Percentiles rank a stretch among this genome's conserved stretches.
Evolutionary conservation across 2,329 filamentous ascomycete genomes (phyloP).

Genomic region (Apiospora saccharicola): DNA sequence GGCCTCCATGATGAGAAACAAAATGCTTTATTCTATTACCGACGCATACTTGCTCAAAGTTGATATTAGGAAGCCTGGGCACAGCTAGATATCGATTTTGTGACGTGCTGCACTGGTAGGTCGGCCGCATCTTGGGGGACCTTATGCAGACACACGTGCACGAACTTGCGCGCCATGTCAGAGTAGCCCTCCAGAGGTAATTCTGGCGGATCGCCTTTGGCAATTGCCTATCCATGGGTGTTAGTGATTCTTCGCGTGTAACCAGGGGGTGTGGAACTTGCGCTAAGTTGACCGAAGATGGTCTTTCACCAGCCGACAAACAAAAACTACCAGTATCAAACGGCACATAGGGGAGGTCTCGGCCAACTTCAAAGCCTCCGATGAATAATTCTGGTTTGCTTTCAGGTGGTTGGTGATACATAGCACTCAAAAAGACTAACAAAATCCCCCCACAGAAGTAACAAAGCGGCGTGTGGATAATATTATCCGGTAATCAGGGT

Average conservation of each 20-base stretch:
- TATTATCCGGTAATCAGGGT: too few relatives aligned
- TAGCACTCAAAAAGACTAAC: neutral
- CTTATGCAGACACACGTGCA: constrained; percentile 89
- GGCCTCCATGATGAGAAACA: too few relatives aligned
- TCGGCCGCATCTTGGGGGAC: constrained; percentile 92
- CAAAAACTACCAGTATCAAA: neutral
- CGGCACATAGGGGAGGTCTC: neutral
- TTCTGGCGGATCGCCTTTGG: constrained; percentile 93
- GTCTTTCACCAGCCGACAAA: too few relatives aligned
- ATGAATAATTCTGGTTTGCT: neutral
- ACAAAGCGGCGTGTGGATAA: neutral
- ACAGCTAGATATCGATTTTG: too few relatives aligned
- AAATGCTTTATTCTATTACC: too few relatives aligned
- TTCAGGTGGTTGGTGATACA: neutral
- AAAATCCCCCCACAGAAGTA: neutral
- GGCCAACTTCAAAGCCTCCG: neutral
- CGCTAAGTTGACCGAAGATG: constrained; percentile 91
- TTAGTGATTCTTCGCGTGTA: constrained; percentile 30
- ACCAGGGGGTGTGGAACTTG: constrained; percentile 61
- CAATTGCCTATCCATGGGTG: constrained; percentile 76
- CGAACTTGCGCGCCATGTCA: constrained; percentile 82
- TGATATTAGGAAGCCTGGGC: too few relatives aligned
- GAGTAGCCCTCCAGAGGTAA: constrained; percentile 84
- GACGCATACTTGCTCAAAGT: too few relatives aligned
- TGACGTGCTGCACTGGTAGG: constrained; percentile 59